Conservation (phyloP, 2,329 filamentous ascomycete species). For the Alternaria gansuensis region DNA sequence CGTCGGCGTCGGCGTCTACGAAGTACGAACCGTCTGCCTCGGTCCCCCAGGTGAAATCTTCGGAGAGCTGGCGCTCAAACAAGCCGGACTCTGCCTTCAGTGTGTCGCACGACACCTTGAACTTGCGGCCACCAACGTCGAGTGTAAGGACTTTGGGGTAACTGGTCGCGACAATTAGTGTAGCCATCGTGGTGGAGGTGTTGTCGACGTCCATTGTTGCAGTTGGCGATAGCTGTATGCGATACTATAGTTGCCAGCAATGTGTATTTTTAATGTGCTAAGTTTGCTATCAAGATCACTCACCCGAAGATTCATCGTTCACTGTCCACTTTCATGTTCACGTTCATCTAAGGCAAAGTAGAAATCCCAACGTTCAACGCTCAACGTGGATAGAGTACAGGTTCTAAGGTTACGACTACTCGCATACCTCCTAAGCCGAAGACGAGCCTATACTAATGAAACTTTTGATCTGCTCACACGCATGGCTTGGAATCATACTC, state of each 20-base stretch:
- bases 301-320: not conserved
- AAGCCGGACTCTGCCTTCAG: slow-evolving; percentile 22
- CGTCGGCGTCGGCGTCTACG: slow-evolving; percentile 50
- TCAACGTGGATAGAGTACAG: not conserved
- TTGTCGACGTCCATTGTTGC: not conserved
- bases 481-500: not conserved
- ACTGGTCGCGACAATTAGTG: not conserved
- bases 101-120: slow-evolving; percentile 16
- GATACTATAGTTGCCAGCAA: not conserved
- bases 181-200: not conserved
- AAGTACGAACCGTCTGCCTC: slow-evolving; percentile 48
- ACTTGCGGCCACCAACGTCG: slow-evolving; percentile 28
- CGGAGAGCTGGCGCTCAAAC: slow-evolving; percentile 18
- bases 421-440: too few relatives aligned
- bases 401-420: not conserved
- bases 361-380: not conserved
- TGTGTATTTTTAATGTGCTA: not conserved
- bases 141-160: slow-evolving; percentile 25
- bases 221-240: not conserved
- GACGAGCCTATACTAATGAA: too few relatives aligned
- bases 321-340: not conserved
- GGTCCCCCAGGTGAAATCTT: slow-evolving; percentile 15
- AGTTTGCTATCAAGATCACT: not conserved
- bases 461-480: too few relatives aligned
- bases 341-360: not conserved